A percentile compares a stretch with the other conserved stretches of the same genome.
Evolutionary conservation across 441 rosid genomes (phyloP).

Genomic region (Euphorbia celastroides): DNA sequence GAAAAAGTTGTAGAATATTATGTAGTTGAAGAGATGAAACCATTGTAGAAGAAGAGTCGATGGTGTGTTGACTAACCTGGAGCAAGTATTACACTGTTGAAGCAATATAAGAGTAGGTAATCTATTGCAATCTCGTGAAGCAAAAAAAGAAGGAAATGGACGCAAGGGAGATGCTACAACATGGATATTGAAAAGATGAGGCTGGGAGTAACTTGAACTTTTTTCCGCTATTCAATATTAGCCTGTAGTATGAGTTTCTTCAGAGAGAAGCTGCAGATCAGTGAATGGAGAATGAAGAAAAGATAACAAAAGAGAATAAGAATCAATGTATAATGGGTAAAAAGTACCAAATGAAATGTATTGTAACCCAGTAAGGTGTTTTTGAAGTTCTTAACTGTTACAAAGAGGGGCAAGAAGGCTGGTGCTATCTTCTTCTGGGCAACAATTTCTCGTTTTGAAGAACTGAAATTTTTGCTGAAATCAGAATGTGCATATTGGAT

Average conservation of each 20-base stretch:
- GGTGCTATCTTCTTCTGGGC: neutral
- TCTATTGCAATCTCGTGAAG: neutral
- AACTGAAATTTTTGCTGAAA: neutral
- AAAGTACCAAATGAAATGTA: slow-evolving; percentile 1
- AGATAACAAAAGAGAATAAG: neutral
- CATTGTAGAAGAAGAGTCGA: neutral
- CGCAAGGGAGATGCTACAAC: neutral
- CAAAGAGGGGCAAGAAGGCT: neutral
- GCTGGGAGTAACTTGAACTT: neutral
- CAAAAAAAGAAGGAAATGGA: neutral
- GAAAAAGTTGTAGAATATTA: neutral
- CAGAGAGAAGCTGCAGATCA: neutral
- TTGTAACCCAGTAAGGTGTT: neutral
- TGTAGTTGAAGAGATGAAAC: neutral
- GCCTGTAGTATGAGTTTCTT: neutral
- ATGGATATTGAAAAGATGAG: neutral
- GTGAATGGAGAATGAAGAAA: neutral
- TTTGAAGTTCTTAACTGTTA: neutral
- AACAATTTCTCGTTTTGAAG: neutral
- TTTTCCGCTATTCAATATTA: neutral
- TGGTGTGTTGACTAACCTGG: neutral
- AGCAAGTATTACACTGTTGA: neutral
- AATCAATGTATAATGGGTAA: neutral
- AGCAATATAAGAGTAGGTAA: neutral
- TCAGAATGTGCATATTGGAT: neutral